Evolutionary conservation across 345 rosid genomes (phyloP), one percentile per base, ranked within the genome.

Genomic region (Euphorbia pulcherrima): DNA sequence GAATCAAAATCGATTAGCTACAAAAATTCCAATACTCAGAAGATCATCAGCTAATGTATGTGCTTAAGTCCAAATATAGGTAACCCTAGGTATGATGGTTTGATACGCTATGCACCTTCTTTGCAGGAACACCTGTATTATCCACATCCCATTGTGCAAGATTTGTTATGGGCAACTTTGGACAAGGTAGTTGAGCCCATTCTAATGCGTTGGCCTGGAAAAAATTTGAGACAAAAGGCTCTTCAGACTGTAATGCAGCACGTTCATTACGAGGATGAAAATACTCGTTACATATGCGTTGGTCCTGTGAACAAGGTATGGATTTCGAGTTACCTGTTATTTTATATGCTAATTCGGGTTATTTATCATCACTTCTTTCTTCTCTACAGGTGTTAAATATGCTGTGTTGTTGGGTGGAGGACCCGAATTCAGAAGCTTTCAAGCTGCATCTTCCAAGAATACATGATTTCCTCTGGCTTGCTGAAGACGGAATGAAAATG

Each of bases 401-500:
- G 97, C 92, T 94, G 71, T 94, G 97, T 78, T 92, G 97, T 75
- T 92, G 99, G 99, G 93, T 86, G 70, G 99, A 94, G 74, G 97
- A 94, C 75, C 97, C 95, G 70, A 89, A 90, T 66, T 92, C 99
- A 56, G 97, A 92, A 77, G 92, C 97, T 75, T 94, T 89, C 75
- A 92, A 94, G 68, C 75, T 85, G 78, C 99, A 94, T 76, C 82
- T 94, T 72, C 92, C 96, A 61, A 83, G 99, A 81, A 68, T 94
- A 63, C 29, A 85, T 72, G 99, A 94, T 76, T 92, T 79, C 74
- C 81, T 94, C 44, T 94, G 99, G 99, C 5, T 92, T 70, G 97
- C 99, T 64, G 97, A 94, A 86, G 99, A 94, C 84, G 99, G 99
- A 74, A 89, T 92, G 99, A 94, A 94, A 88, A 87, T 94, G 97